phyloP scores from a whole-genome alignment of 352 stramenopile genomes.

The Phytopythium sindhum region DNA sequence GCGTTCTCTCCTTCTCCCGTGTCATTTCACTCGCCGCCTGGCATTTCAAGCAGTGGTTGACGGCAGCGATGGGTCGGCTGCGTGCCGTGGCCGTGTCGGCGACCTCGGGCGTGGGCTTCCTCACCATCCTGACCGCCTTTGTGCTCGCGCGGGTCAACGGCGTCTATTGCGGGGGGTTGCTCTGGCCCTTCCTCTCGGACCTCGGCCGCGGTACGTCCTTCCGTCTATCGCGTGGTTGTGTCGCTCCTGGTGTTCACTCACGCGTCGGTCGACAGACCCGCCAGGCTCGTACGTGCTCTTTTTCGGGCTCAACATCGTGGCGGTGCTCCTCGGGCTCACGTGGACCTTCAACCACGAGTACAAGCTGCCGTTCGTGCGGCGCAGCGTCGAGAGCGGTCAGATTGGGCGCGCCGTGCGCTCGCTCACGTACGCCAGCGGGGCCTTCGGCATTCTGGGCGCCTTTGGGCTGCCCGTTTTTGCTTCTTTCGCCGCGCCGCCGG shows the following conservation, averaged over 20 bases:
- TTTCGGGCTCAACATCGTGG: constrained; percentile 42
- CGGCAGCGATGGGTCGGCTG: constrained; percentile 18
- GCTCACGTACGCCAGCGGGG: constrained; percentile 36
- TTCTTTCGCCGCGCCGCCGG: constrained; percentile 28
- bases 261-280: constrained; percentile 30
- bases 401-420: constrained; percentile 18
- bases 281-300: constrained; percentile 49
- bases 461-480: constrained; percentile 43
- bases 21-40: neutral
- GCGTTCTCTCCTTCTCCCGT: neutral
- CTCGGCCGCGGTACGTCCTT: constrained; percentile 36
- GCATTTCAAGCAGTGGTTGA: neutral
- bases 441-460: constrained; percentile 33
- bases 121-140: constrained; percentile 31
- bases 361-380: constrained; percentile 39
- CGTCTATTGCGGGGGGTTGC: constrained; percentile 47
- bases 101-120: constrained; percentile 17
- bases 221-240: neutral
- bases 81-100: constrained; percentile 17
- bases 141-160: constrained; percentile 24
- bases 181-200: constrained; percentile 59
- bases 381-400: constrained; percentile 33
- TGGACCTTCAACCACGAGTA: constrained; percentile 64
- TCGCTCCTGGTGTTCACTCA: neutral
- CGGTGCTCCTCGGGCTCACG: constrained; percentile 39